These are phyloP conservation scores for Botryosphaeria agaves DNA, from an alignment of 2,329 filamentous ascomycete genomes.

Conservation along the genomic window DNA sequence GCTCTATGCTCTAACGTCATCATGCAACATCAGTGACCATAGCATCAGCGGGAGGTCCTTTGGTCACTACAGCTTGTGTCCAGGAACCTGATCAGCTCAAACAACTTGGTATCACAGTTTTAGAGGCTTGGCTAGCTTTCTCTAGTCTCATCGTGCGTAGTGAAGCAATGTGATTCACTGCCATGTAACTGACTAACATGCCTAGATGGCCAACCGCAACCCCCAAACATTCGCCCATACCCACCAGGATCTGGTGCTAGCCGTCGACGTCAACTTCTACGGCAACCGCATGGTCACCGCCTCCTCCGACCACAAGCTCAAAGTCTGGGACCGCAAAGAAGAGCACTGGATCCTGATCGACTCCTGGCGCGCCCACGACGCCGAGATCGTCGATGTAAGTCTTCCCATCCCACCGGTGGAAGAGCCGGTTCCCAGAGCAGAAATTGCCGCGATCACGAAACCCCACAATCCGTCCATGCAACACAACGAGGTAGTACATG, in stretches of 20 bases:
- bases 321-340: slow-evolving; percentile 72
- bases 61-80: too few relatives aligned
- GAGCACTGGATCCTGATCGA: slow-evolving; percentile 66
- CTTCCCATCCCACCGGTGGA: slow-evolving; percentile 5
- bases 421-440: slow-evolving; percentile 1
- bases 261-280: slow-evolving; percentile 80
- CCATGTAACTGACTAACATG: too few relatives aligned
- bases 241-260: slow-evolving; percentile 65
- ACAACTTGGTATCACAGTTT: too few relatives aligned
- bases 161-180: too few relatives aligned
- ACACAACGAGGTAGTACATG: too few relatives aligned
- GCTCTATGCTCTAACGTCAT: too few relatives aligned
- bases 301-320: slow-evolving; percentile 81
- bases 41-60: too few relatives aligned
- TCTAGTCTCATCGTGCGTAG: too few relatives aligned
- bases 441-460: not conserved
- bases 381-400: slow-evolving; percentile 70
- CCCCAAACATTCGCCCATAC: slow-evolving; percentile 50
- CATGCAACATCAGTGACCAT: too few relatives aligned
- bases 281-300: slow-evolving; percentile 83
- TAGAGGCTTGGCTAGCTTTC: too few relatives aligned
- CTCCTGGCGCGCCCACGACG: slow-evolving; percentile 78
- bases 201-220: slow-evolving; percentile 2
- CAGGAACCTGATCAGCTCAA: too few relatives aligned
- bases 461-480: too few relatives aligned